Base-by-base conservation (phyloP, 1,284 basidiomycete genomes). In the Golubevia pallescens region DNA sequence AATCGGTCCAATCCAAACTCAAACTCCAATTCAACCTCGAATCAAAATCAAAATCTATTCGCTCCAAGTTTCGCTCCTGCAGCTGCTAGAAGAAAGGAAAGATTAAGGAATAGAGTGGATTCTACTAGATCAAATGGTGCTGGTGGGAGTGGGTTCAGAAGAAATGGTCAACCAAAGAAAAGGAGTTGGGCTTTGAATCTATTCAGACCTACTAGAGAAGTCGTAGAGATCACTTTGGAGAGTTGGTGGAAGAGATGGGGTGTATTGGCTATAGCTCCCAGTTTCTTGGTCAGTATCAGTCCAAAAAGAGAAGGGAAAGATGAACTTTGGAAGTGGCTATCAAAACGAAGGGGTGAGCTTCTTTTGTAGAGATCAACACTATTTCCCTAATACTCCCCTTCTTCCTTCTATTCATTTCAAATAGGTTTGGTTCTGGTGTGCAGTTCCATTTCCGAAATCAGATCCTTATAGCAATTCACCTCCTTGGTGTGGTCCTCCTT, bases 341-440 rank as follows among this genome's bases (percentile, higher is more conserved):
- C 5, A 5, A 38, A 10, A 10, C 34, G 34, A 38, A 38, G 34
- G 5, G 34, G 10, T 38, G 34, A 10, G 5, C 3, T 38, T 4
- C 34, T 5, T 4, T 10, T 38, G 34, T 4, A 38, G 34, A 38
- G 34, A 38, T 4, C 34, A 38, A 38, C 34, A 19, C 63, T 55
- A 2, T n/a, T 23, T 52, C 54, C 3, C 16, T 60, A 10, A 10
- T 10, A 5, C 57, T 51, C 32, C 53, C 4, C 7, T 21, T 24
- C 10, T 34, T 13, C 19, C 19, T 7, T 19, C 63, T 61, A 6
- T 24, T 7, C 34, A 21, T 13, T 65, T 38, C 38, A 28, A 56
- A 19, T 56, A 86, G 85, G 81, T 88, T 0, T 89, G 89, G 89
- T 60, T 88, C 0, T 89, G 89, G 88, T 88, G 88, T 58, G 87